A percentile compares a stretch with the other conserved stretches of the same genome.
Evolutionary conservation across 1,284 basidiomycete species (phyloP).

Genomic region (Cutaneotrichosporon mucoides): DNA sequence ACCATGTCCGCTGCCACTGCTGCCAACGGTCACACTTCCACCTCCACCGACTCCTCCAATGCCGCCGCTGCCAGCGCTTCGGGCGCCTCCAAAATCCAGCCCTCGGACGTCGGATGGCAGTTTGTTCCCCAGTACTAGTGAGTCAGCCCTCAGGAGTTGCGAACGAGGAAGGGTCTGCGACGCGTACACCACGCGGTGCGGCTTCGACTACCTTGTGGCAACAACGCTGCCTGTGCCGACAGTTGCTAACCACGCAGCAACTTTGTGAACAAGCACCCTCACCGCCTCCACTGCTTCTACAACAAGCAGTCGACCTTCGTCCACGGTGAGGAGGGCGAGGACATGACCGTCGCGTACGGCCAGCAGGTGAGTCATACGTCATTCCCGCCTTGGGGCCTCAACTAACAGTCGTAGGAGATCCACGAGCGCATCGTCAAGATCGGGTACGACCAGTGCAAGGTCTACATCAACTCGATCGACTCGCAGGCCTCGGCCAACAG

Average conservation of each 20-base stretch:
- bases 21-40: constrained; percentile 31
- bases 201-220: no score
- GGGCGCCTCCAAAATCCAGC: constrained; percentile 15
- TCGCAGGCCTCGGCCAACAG: constrained; percentile 88
- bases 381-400: not conserved
- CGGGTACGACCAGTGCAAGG: constrained; percentile 94
- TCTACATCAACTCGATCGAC: constrained; percentile 93
- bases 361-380: constrained; percentile 65
- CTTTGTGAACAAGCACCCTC: constrained; percentile 95
- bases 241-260: constrained; percentile 54
- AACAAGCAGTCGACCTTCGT: constrained; percentile 96
- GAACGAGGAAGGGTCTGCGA: not conserved
- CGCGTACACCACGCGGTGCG: no score
- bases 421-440: constrained; percentile 92
- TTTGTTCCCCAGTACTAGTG: constrained; percentile 91
- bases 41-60: constrained; percentile 18
- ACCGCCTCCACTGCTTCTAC: constrained; percentile 98
- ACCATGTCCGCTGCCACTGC: constrained; percentile 27
- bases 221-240: not conserved
- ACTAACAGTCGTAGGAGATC: constrained; percentile 68
- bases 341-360: constrained; percentile 75
- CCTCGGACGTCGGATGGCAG: constrained; percentile 77
- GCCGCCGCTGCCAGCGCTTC: constrained; percentile 3
- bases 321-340: constrained; percentile 94
- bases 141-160: constrained; percentile 19